Conservation (phyloP, 768 basidiomycete genomes). For the Suillus subluteus region DNA sequence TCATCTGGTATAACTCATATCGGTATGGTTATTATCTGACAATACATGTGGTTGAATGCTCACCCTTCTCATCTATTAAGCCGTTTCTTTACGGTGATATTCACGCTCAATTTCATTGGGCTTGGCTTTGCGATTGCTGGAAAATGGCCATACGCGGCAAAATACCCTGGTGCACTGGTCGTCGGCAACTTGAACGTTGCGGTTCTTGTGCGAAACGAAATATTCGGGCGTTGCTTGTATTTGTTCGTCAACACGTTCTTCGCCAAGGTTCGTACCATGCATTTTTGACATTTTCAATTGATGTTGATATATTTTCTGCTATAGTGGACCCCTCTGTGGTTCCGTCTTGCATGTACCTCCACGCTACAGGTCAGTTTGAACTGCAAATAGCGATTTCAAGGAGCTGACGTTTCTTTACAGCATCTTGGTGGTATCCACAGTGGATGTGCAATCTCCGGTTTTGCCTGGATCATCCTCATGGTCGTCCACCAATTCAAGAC, state of each 20-base stretch:
- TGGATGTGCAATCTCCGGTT: slow-evolving; percentile 72
- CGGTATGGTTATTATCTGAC: slow-evolving; percentile 43
- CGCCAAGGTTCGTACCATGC: slow-evolving; percentile 54
- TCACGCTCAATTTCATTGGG: slow-evolving; percentile 62
- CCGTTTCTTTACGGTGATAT: slow-evolving; percentile 71
- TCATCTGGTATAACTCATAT: slow-evolving; percentile 82
- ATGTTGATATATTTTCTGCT: slow-evolving; percentile 6
- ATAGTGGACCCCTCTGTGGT: slow-evolving; percentile 77
- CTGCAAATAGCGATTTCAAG: not conserved
- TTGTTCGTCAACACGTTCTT: slow-evolving; percentile 71
- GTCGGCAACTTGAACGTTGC: slow-evolving; percentile 74
- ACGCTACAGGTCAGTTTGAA: slow-evolving; percentile 56
- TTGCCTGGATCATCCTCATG: slow-evolving; percentile 70
- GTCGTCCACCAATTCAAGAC: slow-evolving; percentile 58
- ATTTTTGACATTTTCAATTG: not conserved
- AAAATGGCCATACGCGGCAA: slow-evolving; percentile 68
- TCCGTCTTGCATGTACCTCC: slow-evolving; percentile 72
- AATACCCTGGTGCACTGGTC: slow-evolving; percentile 71
- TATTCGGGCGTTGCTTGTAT: slow-evolving; percentile 80
- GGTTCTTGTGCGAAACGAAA: slow-evolving; percentile 79
- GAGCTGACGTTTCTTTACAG: slow-evolving; percentile 34
- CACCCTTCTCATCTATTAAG: slow-evolving; percentile 37
- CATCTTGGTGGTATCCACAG: slow-evolving; percentile 84
- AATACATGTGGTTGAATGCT: not conserved
- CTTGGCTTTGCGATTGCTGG: slow-evolving; percentile 62